Evolutionary conservation across 495 filamentous ascomycete species (phyloP), one percentile per base, ranked within the genome.

Genomic region (Hypoxylon rickii): DNA sequence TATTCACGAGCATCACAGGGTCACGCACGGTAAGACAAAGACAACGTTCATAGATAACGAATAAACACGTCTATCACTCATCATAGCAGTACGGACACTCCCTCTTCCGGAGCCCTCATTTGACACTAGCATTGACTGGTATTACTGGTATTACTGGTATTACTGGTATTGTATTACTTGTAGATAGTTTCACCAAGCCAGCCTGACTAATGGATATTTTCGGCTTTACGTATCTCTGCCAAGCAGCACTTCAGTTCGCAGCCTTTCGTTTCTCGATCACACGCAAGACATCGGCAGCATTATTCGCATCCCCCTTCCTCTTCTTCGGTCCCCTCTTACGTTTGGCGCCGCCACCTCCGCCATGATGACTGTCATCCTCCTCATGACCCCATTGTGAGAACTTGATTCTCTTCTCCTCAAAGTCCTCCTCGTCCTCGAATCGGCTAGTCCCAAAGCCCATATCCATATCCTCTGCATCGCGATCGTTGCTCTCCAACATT

Each of bases 381-480:
- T 79, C 79, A 34, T 71, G 76, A 34, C 75, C 76, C 87, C 87
- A 90, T 51, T 80, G 74, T 1, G 82, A 84, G 31, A 94, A 70
- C 65, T 89, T 85, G 36, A 90, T 76, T 55, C 76, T 83, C 48
- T 78, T 75, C 26, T 79, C 84, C 10, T 71, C 73, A 18, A 71
- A 44, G 41, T 96, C 92, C 32, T 88, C 90, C 33, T 86, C 87
- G 62, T 96, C 92, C 39, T 87, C 90, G 51, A 86, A 81, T 17
- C 91, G 82, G 58, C 86, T 91, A 12, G 86, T 87, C 5, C 95
- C 94, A 66, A 98, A 97, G 24, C 91, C 94, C 70, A 96, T 77
- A 62, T 98, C 94, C 75, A 98, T 82, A 72, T 98, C 94, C 36
- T 92, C 89, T 8, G 89, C 85, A 72, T 98, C 94, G 36, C 92